These are phyloP conservation scores for Clonostachys rosea DNA, from an alignment of 2,329 filamentous ascomycete species.

Conservation along the genomic window DNA sequence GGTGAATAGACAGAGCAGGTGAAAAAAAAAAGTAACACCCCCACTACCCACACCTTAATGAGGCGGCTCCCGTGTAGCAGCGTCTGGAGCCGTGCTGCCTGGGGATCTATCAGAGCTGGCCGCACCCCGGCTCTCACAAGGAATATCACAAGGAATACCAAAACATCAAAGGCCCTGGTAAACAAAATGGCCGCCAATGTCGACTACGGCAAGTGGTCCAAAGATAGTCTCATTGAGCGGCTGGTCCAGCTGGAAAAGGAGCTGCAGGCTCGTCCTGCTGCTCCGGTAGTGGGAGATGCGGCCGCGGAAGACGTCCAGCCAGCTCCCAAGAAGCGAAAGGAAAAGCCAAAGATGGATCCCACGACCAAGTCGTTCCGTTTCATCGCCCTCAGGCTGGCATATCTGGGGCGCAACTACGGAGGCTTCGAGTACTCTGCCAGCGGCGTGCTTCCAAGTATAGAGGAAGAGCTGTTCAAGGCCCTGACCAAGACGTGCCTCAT, in stretches of 20 bases:
- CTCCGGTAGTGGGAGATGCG: conserved; percentile 3
- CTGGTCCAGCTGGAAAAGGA: conserved; percentile 65
- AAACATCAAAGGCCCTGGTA: background rate
- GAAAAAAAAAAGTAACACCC: too few species aligned
- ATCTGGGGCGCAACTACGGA: conserved; percentile 86
- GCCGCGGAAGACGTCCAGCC: conserved; percentile 6
- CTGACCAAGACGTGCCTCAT: conserved; percentile 79
- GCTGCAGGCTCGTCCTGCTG: conserved; percentile 23
- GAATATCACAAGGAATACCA: background rate
- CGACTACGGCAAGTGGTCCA: conserved; percentile 63
- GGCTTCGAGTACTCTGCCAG: conserved; percentile 84
- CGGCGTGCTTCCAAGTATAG: conserved; percentile 73
- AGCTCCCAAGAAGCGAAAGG: conserved; percentile 28
- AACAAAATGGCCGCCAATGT: background rate
- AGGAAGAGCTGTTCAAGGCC: conserved; percentile 92
- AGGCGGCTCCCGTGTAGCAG: too few species aligned
- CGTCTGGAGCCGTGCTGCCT: too few species aligned
- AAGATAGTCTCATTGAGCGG: conserved; percentile 61
- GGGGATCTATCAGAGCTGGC: too few species aligned
- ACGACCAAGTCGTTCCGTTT: conserved; percentile 77
- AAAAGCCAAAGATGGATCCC: conserved; percentile 63
- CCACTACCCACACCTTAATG: too few species aligned
- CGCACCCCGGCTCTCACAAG: too few species aligned
- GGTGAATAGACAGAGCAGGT: too few species aligned
- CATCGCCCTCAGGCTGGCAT: conserved; percentile 90